Percentiles rank a stretch among this genome's conserved stretches.
phyloP scores from a whole-genome alignment of 1,139 yeast species.

The Diutina neorugosa region DNA sequence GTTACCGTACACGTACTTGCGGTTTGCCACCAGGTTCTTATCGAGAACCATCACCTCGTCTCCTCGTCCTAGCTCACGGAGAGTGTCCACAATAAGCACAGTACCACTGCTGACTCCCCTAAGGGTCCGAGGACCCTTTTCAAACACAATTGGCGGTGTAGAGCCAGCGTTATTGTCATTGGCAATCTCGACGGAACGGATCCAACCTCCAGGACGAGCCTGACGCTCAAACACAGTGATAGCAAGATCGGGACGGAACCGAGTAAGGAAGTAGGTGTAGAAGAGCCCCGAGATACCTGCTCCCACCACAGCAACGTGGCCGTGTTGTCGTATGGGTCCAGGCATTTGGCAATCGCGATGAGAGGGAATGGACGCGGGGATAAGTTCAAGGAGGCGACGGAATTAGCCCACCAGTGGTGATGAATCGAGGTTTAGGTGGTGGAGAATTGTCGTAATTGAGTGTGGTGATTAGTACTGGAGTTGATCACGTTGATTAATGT shows the following conservation, averaged over 20 bases:
- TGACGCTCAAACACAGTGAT: slow-evolving; percentile 52
- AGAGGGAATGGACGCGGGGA: neutral
- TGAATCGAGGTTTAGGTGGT: neutral
- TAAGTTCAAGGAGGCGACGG: neutral
- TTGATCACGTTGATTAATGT: no score
- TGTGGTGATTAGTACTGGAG: no score
- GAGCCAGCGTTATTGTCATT: neutral
- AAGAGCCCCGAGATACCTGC: slow-evolving; percentile 84
- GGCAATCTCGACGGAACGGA: slow-evolving; percentile 31
- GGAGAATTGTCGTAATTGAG: no score
- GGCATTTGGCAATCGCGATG: neutral
- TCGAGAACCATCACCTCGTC: slow-evolving; percentile 39
- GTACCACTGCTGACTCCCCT: slow-evolving; percentile 63
- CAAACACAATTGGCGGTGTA: slow-evolving; percentile 24
- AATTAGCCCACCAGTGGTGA: neutral
- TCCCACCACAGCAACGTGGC: slow-evolving; percentile 60
- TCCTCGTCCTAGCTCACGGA: slow-evolving; percentile 29
- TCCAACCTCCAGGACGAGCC: slow-evolving; percentile 66
- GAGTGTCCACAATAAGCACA: slow-evolving; percentile 43
- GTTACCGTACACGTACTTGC: slow-evolving; percentile 42
- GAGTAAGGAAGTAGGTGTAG: slow-evolving; percentile 59
- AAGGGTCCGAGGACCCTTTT: slow-evolving; percentile 68
- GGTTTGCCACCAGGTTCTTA: slow-evolving; percentile 41
- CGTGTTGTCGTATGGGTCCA: slow-evolving; percentile 8
- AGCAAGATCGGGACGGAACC: slow-evolving; percentile 57